A percentile compares a stretch with the other conserved stretches of the same genome.
phyloP scores from a whole-genome alignment of 2,329 filamentous ascomycete species.

The Colletotrichum melonis region DNA sequence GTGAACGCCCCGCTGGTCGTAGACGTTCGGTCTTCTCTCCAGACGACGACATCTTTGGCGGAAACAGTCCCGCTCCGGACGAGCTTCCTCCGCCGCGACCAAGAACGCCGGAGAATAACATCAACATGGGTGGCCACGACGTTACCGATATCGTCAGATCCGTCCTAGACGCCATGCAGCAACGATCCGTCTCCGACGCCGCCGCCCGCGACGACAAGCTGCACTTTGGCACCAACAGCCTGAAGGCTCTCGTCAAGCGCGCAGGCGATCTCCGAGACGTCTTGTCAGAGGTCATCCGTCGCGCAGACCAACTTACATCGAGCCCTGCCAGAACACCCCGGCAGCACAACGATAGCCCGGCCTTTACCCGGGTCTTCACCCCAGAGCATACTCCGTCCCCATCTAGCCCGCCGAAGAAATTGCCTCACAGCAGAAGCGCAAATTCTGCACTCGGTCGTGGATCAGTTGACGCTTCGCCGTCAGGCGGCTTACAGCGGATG shows the following conservation, averaged over 20 bases:
- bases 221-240: conserved; percentile 76
- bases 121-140: conserved; percentile 46
- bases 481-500: conserved; percentile 64
- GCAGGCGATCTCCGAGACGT: conserved; percentile 69
- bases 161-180: conserved; percentile 73
- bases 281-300: conserved; percentile 69
- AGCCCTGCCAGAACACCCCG: conserved; percentile 66
- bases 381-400: conserved; percentile 64
- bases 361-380: conserved; percentile 72
- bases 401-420: conserved; percentile 63
- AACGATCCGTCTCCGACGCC: conserved; percentile 58
- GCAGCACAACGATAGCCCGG: conserved; percentile 67
- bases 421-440: conserved; percentile 64
- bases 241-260: conserved; percentile 73
- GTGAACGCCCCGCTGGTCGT: conserved; percentile 63
- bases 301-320: conserved; percentile 67
- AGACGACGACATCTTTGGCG: conserved; percentile 74
- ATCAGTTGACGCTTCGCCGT: conserved; percentile 65
- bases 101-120: conserved; percentile 53
- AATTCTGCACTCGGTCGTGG: conserved; percentile 61
- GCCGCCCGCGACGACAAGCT: conserved; percentile 62
- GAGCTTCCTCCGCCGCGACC: conserved; percentile 51
- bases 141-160: conserved; percentile 66
- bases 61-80: conserved; percentile 58
- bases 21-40: conserved; percentile 73